Conservation (phyloP, 805 yeast species). For the Nakazawaea populi region DNA sequence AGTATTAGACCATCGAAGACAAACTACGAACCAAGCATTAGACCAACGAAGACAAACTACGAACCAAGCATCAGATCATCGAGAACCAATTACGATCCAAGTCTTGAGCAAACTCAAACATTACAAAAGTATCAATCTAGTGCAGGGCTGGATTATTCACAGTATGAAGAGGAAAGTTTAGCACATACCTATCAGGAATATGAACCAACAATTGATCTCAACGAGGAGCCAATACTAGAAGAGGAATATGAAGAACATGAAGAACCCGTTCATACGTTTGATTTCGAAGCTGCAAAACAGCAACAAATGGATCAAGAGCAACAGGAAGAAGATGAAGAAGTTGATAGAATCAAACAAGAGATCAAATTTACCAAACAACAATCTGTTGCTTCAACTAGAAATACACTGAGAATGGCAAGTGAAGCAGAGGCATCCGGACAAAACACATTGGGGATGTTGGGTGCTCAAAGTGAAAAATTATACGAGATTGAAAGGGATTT, state of each 20-base stretch:
- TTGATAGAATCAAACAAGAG: slow-evolving; percentile 79
- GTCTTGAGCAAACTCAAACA: not conserved
- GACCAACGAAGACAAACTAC: slow-evolving; percentile 11
- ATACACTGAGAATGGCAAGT: slow-evolving; percentile 65
- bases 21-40: slow-evolving; percentile 6
- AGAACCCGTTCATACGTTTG: not conserved
- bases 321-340: slow-evolving; percentile 73
- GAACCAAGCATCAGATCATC: slow-evolving; percentile 29
- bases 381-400: slow-evolving; percentile 80
- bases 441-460: slow-evolving; percentile 86
- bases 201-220: not conserved
- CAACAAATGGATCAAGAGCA: slow-evolving; percentile 21
- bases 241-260: not conserved
- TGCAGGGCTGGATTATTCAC: not conserved
- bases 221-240: not conserved
- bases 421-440: slow-evolving; percentile 70
- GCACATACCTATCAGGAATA: not conserved
- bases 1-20: not conserved
- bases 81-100: slow-evolving; percentile 21
- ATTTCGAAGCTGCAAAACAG: slow-evolving; percentile 17
- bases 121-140: not conserved
- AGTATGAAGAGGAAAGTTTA: not conserved
- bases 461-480: slow-evolving; percentile 83
- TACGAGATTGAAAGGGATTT: slow-evolving; percentile 74
- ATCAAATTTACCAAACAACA: slow-evolving; percentile 81